These are phyloP conservation scores for Saccharomycopsis fodiens DNA, from an alignment of 805 yeast genomes.

Conservation along the genomic window DNA sequence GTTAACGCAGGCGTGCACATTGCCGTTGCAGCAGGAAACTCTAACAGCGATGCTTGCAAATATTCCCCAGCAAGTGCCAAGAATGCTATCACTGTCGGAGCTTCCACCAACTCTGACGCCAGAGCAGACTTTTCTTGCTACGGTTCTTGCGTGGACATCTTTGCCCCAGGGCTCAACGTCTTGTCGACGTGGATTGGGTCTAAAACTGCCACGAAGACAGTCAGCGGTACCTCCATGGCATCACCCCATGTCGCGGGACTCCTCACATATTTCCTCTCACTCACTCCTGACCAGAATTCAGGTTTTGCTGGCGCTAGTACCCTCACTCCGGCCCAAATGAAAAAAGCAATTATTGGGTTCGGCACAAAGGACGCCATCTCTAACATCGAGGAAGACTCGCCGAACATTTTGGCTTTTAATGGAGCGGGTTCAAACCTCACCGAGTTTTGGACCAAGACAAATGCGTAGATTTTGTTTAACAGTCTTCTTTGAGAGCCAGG, in stretches of 20 bases:
- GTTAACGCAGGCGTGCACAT: constrained; percentile 48
- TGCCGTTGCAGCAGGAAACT: constrained; percentile 60
- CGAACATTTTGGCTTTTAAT: constrained; percentile 52
- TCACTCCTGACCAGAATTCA: constrained; percentile 44
- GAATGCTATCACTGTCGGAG: constrained; percentile 47
- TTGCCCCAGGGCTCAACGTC: constrained; percentile 50
- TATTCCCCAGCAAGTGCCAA: constrained; percentile 54
- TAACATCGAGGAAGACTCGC: constrained; percentile 42
- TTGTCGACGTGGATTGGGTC: constrained; percentile 50
- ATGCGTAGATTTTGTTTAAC: too few species aligned
- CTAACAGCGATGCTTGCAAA: constrained; percentile 50
- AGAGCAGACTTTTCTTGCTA: constrained; percentile 47
- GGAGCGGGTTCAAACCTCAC: constrained; percentile 52
- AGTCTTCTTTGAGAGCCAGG: too few species aligned
- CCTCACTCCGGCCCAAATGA: constrained; percentile 45
- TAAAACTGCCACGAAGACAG: constrained; percentile 39
- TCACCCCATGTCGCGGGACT: constrained; percentile 54
- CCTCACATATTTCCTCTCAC: constrained; percentile 48
- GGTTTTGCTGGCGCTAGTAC: constrained; percentile 38
- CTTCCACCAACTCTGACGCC: constrained; percentile 36
- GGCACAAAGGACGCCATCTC: constrained; percentile 42
- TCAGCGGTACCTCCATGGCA: constrained; percentile 61
- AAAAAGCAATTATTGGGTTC: constrained; percentile 43
- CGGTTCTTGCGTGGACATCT: constrained; percentile 45
- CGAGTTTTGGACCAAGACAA: constrained; percentile 51